phyloP scores from a whole-genome alignment of 208 protist genomes.

The Borovskyia barvae region DNA sequence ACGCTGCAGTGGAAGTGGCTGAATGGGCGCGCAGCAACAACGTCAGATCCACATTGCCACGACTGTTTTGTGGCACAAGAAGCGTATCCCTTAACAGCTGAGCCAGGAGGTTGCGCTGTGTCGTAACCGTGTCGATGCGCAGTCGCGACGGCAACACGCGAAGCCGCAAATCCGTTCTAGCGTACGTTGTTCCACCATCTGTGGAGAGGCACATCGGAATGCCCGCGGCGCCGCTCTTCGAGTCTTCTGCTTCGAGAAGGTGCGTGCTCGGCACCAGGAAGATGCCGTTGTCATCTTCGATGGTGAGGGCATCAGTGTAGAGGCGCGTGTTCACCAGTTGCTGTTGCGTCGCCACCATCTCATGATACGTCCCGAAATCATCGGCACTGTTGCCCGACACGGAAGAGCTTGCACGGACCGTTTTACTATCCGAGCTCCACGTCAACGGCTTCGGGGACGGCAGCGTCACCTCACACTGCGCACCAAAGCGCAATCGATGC shows the following conservation, averaged over 20 bases:
- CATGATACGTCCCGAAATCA: conserved; percentile 2
- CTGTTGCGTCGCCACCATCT: conserved; percentile 20
- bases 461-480: conserved; percentile 38
- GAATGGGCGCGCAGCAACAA: conserved; percentile 12
- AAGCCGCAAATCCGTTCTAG: conserved; percentile 27
- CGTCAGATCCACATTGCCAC: conserved; percentile 49
- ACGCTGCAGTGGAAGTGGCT: no score
- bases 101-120: conserved; percentile 35
- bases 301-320: conserved; percentile 45
- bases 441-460: neutral
- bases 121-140: conserved; percentile 31
- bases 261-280: conserved; percentile 50
- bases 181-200: conserved; percentile 44
- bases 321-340: conserved; percentile 47
- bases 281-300: conserved; percentile 65
- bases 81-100: conserved; percentile 52
- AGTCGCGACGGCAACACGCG: conserved; percentile 41
- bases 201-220: conserved; percentile 52
- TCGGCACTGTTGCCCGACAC: neutral
- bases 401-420: no score
- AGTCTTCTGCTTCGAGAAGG: conserved; percentile 25
- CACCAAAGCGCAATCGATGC: conserved; percentile 59
- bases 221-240: neutral
- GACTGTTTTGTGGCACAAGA: conserved; percentile 45
- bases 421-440: no score